phyloP scores from a whole-genome alignment of 2,329 filamentous ascomycete genomes.

The Dothistroma septosporum region DNA sequence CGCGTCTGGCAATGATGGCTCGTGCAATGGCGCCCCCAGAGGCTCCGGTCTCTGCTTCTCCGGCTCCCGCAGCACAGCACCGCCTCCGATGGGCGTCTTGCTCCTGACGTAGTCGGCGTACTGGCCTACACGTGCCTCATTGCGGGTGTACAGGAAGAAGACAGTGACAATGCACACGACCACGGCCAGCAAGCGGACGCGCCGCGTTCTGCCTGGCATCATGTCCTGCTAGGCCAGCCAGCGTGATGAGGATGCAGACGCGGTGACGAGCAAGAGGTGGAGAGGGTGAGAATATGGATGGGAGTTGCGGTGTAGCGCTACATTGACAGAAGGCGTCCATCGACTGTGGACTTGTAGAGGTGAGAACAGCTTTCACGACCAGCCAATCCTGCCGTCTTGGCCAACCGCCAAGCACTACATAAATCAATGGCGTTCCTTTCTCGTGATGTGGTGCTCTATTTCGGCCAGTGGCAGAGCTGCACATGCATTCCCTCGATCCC shows the following conservation, averaged over 20 bases:
- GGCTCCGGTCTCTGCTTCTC: conserved; percentile 9
- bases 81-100: conserved; percentile 17
- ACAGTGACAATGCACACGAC: conserved; percentile 24
- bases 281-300: background rate
- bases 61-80: conserved; percentile 19
- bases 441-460: background rate
- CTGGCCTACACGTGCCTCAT: conserved; percentile 9
- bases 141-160: conserved; percentile 26
- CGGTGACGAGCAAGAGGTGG: background rate
- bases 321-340: background rate
- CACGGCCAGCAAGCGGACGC: conserved; percentile 25
- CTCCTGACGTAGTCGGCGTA: conserved; percentile 16
- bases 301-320: background rate
- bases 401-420: background rate
- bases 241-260: background rate
- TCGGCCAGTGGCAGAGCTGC: background rate
- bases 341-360: background rate
- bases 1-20: conserved; percentile 3
- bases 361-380: background rate
- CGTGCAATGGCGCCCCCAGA: conserved; percentile 1
- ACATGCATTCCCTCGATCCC: background rate
- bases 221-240: background rate
- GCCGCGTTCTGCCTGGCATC: conserved; percentile 27
- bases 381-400: background rate
- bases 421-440: background rate